Evolutionary conservation across 352 stramenopile genomes (phyloP).

Genomic region (Phytophthora multivora): DNA sequence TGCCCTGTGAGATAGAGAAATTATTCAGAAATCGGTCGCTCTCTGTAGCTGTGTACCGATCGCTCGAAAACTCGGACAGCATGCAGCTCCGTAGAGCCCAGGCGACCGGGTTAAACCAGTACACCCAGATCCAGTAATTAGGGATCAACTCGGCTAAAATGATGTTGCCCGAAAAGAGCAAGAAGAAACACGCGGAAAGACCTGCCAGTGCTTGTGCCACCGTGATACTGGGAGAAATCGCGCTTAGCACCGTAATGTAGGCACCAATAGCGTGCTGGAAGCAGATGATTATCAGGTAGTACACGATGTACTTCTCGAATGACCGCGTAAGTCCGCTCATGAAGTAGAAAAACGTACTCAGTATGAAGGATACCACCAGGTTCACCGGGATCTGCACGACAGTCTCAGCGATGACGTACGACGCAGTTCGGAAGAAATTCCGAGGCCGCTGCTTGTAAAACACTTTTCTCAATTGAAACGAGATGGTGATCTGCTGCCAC

Average conservation of each 20-base stretch:
- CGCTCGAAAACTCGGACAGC: neutral
- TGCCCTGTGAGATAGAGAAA: neutral
- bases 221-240: neutral
- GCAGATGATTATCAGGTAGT: neutral
- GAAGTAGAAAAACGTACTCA: neutral
- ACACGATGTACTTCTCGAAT: neutral
- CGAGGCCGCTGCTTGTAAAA: neutral
- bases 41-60: neutral
- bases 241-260: neutral
- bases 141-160: constrained; percentile 57
- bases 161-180: constrained; percentile 68
- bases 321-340: neutral
- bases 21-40: neutral
- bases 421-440: neutral
- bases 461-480: neutral
- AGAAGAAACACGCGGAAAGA: constrained; percentile 47
- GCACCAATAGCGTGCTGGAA: constrained; percentile 10
- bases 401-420: neutral
- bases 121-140: constrained; percentile 69
- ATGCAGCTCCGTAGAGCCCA: constrained; percentile 22
- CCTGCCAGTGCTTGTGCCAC: neutral
- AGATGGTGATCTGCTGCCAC: neutral
- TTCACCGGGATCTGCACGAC: neutral
- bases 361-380: neutral
- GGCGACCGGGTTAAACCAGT: constrained; percentile 56